Conservation (phyloP, 2,329 filamentous ascomycete species). For the Gnomoniopsis smithogilvyi region DNA sequence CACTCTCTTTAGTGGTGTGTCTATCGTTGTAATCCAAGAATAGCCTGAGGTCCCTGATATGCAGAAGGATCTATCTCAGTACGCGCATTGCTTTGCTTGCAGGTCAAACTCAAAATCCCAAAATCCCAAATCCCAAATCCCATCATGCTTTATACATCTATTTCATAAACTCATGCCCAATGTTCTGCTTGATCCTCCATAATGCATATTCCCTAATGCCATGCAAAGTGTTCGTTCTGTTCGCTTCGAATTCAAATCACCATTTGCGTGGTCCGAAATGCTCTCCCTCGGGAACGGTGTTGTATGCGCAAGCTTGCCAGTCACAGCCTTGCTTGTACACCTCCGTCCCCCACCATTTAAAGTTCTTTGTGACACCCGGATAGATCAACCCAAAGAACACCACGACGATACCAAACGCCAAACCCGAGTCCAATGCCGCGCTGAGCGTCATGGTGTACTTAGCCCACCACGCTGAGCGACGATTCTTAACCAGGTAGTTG, state of each 20-base stretch:
- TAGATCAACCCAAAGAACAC: conserved; percentile 88
- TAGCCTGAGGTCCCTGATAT: background rate
- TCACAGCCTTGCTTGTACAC: conserved; percentile 82
- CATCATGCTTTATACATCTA: background rate
- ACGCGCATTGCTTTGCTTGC: background rate
- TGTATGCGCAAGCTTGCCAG: conserved; percentile 77
- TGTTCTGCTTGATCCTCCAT: background rate
- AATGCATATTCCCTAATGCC: background rate
- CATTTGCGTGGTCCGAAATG: conserved; percentile 64
- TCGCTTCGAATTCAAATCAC: conserved; percentile 32
- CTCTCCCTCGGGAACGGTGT: conserved; percentile 57
- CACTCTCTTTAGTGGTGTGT: conserved; percentile 1
- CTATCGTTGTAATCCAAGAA: background rate
- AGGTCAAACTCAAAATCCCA: background rate
- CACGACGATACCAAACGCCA: conserved; percentile 78
- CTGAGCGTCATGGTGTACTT: conserved; percentile 91
- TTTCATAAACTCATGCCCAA: conserved; percentile 3
- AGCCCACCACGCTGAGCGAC: conserved; percentile 75
- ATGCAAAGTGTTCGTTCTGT: background rate
- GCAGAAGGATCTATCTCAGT: background rate
- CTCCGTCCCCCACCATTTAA: conserved; percentile 87
- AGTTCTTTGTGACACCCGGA: conserved; percentile 67
- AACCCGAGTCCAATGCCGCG: conserved; percentile 76
- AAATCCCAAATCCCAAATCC: background rate
- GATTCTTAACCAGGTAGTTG: conserved; percentile 70